Percentiles rank a stretch among this genome's conserved stretches.
Evolutionary conservation across 352 stramenopile species (phyloP).

Genomic region (Pythium brachiatum): DNA sequence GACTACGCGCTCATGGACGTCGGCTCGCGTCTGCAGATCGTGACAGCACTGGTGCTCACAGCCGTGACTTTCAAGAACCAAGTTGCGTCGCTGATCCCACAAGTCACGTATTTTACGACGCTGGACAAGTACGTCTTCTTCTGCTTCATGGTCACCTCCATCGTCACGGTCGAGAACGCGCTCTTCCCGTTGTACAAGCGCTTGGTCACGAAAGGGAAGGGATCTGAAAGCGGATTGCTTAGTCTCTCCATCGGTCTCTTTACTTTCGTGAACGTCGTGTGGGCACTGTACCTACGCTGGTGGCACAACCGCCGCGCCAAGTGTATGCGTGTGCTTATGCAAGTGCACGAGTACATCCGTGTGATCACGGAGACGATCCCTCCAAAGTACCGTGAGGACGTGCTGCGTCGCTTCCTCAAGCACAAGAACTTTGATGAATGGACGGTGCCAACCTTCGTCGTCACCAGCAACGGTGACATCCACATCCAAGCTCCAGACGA

Average conservation of each 20-base stretch:
- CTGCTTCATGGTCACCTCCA: constrained; percentile 53
- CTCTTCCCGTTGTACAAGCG: constrained; percentile 39
- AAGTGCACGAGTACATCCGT: constrained; percentile 39
- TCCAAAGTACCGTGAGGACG: constrained; percentile 22
- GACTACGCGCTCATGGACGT: constrained; percentile 45
- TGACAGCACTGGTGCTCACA: constrained; percentile 56
- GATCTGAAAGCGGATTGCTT: constrained; percentile 33
- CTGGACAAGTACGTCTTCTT: constrained; percentile 68
- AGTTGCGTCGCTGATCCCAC: constrained; percentile 44
- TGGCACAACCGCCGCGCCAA: constrained; percentile 34
- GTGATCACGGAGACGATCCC: constrained; percentile 35
- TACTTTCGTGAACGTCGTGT: constrained; percentile 41
- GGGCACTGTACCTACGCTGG: constrained; percentile 25
- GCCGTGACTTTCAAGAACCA: constrained; percentile 62
- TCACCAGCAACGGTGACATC: constrained; percentile 19
- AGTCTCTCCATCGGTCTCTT: constrained; percentile 37
- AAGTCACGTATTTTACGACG: constrained; percentile 65
- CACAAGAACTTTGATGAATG: constrained; percentile 24
- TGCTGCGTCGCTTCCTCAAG: constrained; percentile 24
- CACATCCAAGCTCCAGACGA: constrained; percentile 22
- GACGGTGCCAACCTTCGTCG: constrained; percentile 12
- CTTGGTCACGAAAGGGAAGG: constrained; percentile 17
- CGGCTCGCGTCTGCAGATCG: constrained; percentile 51
- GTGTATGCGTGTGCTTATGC: constrained; percentile 24
- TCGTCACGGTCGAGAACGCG: constrained; percentile 57